Conservation (phyloP, 2,329 filamentous ascomycete genomes). For the Davidsoniella eucalypti region DNA sequence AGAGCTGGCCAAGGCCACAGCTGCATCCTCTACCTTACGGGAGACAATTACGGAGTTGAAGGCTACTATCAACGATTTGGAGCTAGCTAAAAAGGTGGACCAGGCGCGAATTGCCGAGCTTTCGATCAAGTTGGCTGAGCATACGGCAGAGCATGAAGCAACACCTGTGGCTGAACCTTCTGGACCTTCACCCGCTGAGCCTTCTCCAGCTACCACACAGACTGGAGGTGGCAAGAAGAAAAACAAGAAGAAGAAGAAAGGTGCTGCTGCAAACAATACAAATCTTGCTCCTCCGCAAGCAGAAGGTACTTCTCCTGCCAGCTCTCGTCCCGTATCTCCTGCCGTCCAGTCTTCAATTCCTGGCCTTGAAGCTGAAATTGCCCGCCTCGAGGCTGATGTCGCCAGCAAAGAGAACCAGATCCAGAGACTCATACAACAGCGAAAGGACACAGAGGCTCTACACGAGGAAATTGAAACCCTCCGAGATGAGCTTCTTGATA, state of each 20-base stretch:
- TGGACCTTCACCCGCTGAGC: constrained; percentile 16
- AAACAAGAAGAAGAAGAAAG: constrained; percentile 84
- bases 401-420: constrained; percentile 57
- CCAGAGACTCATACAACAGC: constrained; percentile 49
- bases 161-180: constrained; percentile 16
- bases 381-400: constrained; percentile 35
- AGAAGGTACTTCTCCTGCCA: constrained; percentile 13
- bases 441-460: constrained; percentile 61
- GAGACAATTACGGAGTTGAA: constrained; percentile 1
- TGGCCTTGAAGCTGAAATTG: constrained; percentile 31
- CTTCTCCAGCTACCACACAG: constrained; percentile 15
- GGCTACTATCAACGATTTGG: constrained; percentile 16
- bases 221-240: constrained; percentile 41
- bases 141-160: constrained; percentile 13
- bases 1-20: constrained; percentile 24
- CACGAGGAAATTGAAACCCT: constrained; percentile 75
- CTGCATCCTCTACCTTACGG: constrained; percentile 21
- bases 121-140: constrained; percentile 20
- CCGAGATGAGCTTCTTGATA: constrained; percentile 59
- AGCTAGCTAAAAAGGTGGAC: constrained; percentile 23
- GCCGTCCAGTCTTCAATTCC: constrained; percentile 9
- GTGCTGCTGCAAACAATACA: constrained; percentile 30
- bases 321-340: constrained; percentile 5
- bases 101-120: constrained; percentile 27
- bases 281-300: constrained; percentile 18